These are phyloP conservation scores for Tilletiopsis washingtonensis DNA, from an alignment of 1,284 basidiomycete species.

Conservation along the genomic window DNA sequence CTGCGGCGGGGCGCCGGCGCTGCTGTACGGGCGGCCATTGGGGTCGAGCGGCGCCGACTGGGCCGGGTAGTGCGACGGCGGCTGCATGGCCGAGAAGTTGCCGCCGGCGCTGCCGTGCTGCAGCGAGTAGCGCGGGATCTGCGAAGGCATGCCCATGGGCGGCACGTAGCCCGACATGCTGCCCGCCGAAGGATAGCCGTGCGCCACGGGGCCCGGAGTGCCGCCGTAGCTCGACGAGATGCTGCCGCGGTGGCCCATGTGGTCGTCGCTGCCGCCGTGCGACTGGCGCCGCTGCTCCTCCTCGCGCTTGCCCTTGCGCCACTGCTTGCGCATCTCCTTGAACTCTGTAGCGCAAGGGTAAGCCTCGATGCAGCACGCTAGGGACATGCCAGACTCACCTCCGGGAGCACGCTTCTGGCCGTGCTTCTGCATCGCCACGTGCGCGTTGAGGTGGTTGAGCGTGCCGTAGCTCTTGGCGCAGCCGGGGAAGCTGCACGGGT, in stretches of 20 bases:
- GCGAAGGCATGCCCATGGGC: neutral
- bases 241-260: neutral
- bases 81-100: constrained; percentile 2
- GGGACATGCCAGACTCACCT: constrained; percentile 54
- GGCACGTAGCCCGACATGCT: neutral
- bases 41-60: neutral
- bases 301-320: constrained; percentile 87
- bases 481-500: constrained; percentile 71
- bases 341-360: constrained; percentile 63
- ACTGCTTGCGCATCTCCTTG: constrained; percentile 90
- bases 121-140: neutral
- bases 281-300: constrained; percentile 45
- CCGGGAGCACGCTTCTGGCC: constrained; percentile 71
- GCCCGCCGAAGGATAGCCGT: neutral
- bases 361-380: neutral
- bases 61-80: constrained; percentile 2
- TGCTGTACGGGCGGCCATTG: neutral
- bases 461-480: constrained; percentile 79
- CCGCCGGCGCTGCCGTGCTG: neutral
- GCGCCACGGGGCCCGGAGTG: neutral
- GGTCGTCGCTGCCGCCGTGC: neutral
- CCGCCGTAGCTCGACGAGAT: constrained; percentile 2
- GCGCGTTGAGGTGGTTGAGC: constrained; percentile 82
- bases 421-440: constrained; percentile 87
- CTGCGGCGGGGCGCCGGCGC: constrained; percentile 4